Evolutionary conservation across 345 rosid species (phyloP), one percentile per base, ranked within the genome.

Genomic region (Excoecaria cochinchinensis): DNA sequence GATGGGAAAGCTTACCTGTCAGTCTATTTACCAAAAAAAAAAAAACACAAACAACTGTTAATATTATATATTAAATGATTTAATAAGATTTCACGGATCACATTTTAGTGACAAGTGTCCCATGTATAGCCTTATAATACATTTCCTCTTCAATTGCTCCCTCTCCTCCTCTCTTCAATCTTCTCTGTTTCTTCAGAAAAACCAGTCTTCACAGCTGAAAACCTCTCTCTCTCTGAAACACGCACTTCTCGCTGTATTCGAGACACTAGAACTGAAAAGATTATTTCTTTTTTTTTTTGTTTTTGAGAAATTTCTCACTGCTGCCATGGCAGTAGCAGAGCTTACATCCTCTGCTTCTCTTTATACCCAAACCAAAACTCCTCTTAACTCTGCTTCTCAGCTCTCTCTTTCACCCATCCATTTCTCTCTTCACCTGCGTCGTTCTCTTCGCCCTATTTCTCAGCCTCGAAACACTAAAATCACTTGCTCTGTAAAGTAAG

Each of bases 401-500:
- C 81, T 87, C 77, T 81, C 86, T 2, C 85, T 80, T 74, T 86
- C 91, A 5, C 78, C 90, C 40, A 79, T 82, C 74, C 90, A 85
- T 82, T 74, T 85, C 72, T 84, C 89, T 16, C 72, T 80, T 60
- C 77, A 72, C 67, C 84, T 84, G 72, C 91, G 91, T 63, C 87
- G 79, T 42, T 77, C 83, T 36, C 78, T 86, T 71, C 84, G 86
- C 7, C 86, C 89, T 0, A 67, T 74, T 10, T 74, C 79, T 66
- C 86, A 82, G 42, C 55, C 86, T 78, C 77, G 71, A 59, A 74
- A 62, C 69, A 60, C 84, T 78, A 82, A 25, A 11, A 84, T 92
- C 72, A 85, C 91, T 79, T 92, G 99, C 89, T 95, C 97, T 64
- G 87, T 89, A 15, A 83, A 89, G 97, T 90, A 79, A 81, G 87